Evolutionary conservation across 2,329 filamentous ascomycete genomes (phyloP).

Genomic region (Penicillium sp.): DNA sequence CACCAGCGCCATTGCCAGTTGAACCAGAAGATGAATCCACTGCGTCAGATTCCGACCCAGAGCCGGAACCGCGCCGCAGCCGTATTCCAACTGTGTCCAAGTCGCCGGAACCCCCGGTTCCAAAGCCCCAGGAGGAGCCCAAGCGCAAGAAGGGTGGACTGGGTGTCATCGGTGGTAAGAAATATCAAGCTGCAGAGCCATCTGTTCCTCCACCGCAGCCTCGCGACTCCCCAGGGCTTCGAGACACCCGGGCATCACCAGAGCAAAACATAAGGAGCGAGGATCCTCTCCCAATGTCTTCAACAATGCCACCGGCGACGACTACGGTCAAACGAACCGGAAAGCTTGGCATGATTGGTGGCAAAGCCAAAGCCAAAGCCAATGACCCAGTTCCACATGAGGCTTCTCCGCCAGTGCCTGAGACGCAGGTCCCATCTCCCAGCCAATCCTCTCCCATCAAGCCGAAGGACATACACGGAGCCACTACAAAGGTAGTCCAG

Average conservation of each 20-base stretch:
- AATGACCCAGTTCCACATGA: constrained; percentile 4
- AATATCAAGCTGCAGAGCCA: constrained; percentile 17
- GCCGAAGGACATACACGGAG: background rate
- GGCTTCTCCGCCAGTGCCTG: constrained; percentile 3
- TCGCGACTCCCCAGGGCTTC: background rate
- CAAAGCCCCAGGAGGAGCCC: background rate
- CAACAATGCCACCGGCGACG: constrained; percentile 8
- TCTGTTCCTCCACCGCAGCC: constrained; percentile 10
- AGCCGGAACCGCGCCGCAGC: constrained; percentile 8
- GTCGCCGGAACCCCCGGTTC: background rate
- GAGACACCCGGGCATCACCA: background rate
- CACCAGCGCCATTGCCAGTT: constrained; percentile 9
- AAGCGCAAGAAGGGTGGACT: constrained; percentile 11
- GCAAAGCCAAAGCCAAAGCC: constrained; percentile 23
- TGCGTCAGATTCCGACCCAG: constrained; percentile 18
- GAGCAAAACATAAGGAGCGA: background rate
- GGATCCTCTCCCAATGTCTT: constrained; percentile 5
- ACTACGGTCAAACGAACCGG: constrained; percentile 23
- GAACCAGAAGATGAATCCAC: constrained; percentile 16
- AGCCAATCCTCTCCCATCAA: background rate
- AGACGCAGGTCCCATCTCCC: background rate
- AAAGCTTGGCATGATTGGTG: constrained; percentile 41
- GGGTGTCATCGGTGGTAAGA: constrained; percentile 20
- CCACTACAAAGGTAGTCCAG: background rate
- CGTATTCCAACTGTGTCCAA: constrained; percentile 1